Evolutionary conservation across 129 eudicot genomes (phyloP).

Genomic region (Artemisia argyi): DNA sequence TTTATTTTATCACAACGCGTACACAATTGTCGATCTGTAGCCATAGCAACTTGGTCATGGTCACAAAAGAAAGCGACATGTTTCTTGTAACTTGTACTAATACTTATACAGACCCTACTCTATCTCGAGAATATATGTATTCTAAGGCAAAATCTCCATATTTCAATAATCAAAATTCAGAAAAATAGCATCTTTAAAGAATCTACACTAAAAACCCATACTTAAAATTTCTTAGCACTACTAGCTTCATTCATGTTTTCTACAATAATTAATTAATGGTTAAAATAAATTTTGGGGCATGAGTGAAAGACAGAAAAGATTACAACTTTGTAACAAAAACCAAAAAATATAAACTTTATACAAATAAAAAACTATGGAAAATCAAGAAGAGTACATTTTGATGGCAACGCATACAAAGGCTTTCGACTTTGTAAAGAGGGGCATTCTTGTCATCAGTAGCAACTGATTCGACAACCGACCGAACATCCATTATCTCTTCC

Average conservation of each 20-base stretch:
- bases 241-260: too few species aligned
- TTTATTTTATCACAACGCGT: not conserved
- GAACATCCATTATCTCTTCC: slow-evolving; percentile 37
- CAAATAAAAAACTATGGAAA: not conserved
- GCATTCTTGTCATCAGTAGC: slow-evolving; percentile 53
- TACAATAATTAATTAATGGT: too few species aligned
- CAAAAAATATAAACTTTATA: not conserved
- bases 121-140: not conserved
- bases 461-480: slow-evolving; percentile 82
- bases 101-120: not conserved
- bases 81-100: too few species aligned
- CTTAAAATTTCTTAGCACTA: too few species aligned
- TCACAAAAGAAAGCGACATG: too few species aligned
- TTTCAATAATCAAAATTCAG: too few species aligned
- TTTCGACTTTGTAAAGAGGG: slow-evolving; percentile 70
- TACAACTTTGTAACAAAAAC: not conserved
- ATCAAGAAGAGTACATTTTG: slow-evolving; percentile 46
- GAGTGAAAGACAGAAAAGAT: not conserved
- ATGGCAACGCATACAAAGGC: slow-evolving; percentile 93
- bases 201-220: too few species aligned
- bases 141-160: too few species aligned
- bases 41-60: not conserved
- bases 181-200: too few species aligned
- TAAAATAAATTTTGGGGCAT: not conserved
- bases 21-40: not conserved